Percentiles rank a stretch among this genome's conserved stretches.
Evolutionary conservation across 2,329 filamentous ascomycete genomes (phyloP).

Genomic region (Chaetomium strumarium): DNA sequence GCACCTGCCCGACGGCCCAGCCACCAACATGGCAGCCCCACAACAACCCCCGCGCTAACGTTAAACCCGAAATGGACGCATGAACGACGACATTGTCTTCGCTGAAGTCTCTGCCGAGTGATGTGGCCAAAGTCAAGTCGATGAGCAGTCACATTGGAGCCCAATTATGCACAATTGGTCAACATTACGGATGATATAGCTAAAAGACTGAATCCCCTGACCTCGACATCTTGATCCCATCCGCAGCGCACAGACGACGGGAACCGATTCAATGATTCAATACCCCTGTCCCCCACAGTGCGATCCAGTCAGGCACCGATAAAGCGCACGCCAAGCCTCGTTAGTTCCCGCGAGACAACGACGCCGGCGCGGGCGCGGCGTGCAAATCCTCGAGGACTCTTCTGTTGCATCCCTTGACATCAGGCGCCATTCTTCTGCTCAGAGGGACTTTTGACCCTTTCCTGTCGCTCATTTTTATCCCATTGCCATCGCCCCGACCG

Average conservation of each 20-base stretch:
- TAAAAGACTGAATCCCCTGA: too few species aligned
- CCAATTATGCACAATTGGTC: neutral
- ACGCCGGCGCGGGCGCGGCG: constrained; percentile 3
- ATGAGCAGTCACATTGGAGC: neutral
- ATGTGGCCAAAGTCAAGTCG: too few species aligned
- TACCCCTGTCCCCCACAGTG: constrained; percentile 2
- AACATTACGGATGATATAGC: neutral
- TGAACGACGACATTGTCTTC: neutral
- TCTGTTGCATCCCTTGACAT: neutral
- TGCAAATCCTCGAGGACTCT: constrained; percentile 1
- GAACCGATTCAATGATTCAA: neutral
- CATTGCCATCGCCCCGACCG: neutral
- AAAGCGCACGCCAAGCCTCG: constrained; percentile 4
- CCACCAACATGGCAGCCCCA: constrained; percentile 11
- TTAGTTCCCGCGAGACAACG: constrained; percentile 2
- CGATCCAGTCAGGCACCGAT: constrained; percentile 9
- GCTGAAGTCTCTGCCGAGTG: too few species aligned
- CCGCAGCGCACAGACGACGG: neutral
- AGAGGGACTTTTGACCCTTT: neutral
- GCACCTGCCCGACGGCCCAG: constrained; percentile 12
- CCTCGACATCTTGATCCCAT: neutral
- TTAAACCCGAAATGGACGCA: constrained; percentile 4
- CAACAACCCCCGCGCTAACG: constrained; percentile 3
- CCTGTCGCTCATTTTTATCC: neutral
- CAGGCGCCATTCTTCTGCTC: neutral